phyloP scores from a whole-genome alignment of 352 stramenopile species.

The Blastocystis sp. region DNA sequence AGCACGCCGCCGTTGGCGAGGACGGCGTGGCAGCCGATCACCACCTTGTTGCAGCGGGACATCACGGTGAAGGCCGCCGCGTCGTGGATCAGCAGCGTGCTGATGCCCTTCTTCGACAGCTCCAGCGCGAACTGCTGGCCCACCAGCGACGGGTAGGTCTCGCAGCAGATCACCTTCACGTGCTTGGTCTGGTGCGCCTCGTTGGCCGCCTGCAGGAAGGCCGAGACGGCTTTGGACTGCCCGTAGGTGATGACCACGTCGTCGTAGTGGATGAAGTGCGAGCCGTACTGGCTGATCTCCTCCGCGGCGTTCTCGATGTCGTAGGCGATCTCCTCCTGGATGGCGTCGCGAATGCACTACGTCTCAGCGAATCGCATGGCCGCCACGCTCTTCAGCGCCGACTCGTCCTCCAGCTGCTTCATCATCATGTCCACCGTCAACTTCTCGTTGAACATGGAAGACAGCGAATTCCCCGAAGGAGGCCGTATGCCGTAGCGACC shows the following conservation, averaged over 20 bases:
- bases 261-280: constrained; percentile 46
- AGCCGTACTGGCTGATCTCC: constrained; percentile 19
- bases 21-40: constrained; percentile 58
- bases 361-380: background rate
- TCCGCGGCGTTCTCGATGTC: constrained; percentile 58
- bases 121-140: constrained; percentile 55
- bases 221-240: constrained; percentile 30
- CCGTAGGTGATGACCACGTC: constrained; percentile 61
- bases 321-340: constrained; percentile 56
- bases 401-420: constrained; percentile 20
- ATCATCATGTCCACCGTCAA: constrained; percentile 39
- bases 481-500: background rate
- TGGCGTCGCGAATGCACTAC: constrained; percentile 46
- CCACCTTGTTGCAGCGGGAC: constrained; percentile 61
- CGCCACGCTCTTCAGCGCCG: constrained; percentile 7
- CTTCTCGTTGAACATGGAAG: constrained; percentile 24
- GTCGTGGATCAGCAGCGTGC: constrained; percentile 61
- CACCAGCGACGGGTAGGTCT: constrained; percentile 33
- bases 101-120: constrained; percentile 21
- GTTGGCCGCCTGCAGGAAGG: constrained; percentile 35
- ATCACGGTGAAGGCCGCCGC: constrained; percentile 63
- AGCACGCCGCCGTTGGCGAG: constrained; percentile 66
- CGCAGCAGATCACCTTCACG: constrained; percentile 67
- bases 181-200: background rate
- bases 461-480: background rate